Evolutionary conservation across 352 stramenopile species (phyloP), one percentile per base, ranked within the genome.

Genomic region (Phytophthora parvispora): DNA sequence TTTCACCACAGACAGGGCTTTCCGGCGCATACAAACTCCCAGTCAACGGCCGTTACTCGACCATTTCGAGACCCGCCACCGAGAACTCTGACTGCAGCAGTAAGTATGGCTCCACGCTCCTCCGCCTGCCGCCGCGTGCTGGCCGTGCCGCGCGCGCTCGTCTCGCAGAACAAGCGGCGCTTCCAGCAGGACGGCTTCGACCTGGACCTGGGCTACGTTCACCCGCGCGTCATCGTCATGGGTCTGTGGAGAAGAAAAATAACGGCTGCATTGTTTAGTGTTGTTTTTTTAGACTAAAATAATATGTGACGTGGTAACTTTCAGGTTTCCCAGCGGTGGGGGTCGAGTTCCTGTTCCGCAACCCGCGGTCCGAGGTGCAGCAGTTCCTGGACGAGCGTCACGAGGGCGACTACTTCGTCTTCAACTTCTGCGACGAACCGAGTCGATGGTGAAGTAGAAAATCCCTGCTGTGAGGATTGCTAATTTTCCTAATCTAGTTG

Each of bases 161-260:
- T 94, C 50, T 94, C 86, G 48, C 84, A 94, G 66, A 92, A 94
- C 80, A 94, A 91, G 60, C 76, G 78, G 16, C 84, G 86, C 55
- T 92, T 82, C 63, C 73, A 81, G 38, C 53, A 83, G 38, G 75
- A 81, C 45, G 84, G 83, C 54, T 94, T 83, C 43, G 81, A 92
- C 62, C 72, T 94, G 24, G 86, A 94, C 52, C 74, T 94, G 65
- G 81, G 77, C 64, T 94, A 92, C 66, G 55, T 94, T 55, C 83
- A 92, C 60, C 84, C 84, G 56, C 86, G 86, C 27, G 47, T 94
- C 42, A 87, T 94, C 56, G 84, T 94, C 69, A 93, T 93, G 86
- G 84, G 86, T 93, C 42, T 4, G 78, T 66, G 16, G 12, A 62
- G 6, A 59, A 59, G 13, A 55, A 22, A 62, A 54, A 48, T 34